These are phyloP conservation scores for Agroathelia rolfsii DNA, from an alignment of 1,284 basidiomycete species.

Conservation along the genomic window DNA sequence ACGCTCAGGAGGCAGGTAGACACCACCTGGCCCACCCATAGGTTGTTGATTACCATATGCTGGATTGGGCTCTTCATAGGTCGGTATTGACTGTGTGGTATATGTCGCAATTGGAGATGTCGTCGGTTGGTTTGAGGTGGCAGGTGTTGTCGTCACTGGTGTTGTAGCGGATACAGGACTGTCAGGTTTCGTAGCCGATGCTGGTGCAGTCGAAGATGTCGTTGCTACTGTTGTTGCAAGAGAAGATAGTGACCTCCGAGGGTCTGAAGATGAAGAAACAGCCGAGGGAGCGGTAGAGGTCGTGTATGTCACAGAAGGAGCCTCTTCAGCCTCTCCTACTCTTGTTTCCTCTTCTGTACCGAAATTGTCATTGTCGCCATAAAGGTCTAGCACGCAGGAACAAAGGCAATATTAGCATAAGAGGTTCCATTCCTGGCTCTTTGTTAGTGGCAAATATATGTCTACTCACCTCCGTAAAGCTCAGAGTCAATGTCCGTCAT, in stretches of 20 bases:
- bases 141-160: constrained; percentile 15
- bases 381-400: constrained; percentile 48
- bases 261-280: constrained; percentile 13
- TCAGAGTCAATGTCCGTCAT: constrained; percentile 79
- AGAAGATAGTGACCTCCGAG: constrained; percentile 14
- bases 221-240: constrained; percentile 15
- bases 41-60: constrained; percentile 37
- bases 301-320: constrained; percentile 10
- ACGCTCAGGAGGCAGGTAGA: constrained; percentile 46
- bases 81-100: constrained; percentile 60
- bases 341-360: constrained; percentile 24
- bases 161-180: constrained; percentile 12
- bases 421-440: too few relatives aligned
- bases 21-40: constrained; percentile 26
- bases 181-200: constrained; percentile 10
- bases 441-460: constrained; percentile 2
- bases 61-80: constrained; percentile 54
- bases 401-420: too few relatives aligned
- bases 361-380: constrained; percentile 66
- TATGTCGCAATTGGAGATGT: constrained; percentile 14
- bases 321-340: constrained; percentile 15
- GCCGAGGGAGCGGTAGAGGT: constrained; percentile 13
- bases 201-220: constrained; percentile 6
- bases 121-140: constrained; percentile 13
- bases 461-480: constrained; percentile 65